Evolutionary conservation across 2,329 filamentous ascomycete species (phyloP), one percentile per base, ranked within the genome.

Genomic region (Trichoderma hamatum): DNA sequence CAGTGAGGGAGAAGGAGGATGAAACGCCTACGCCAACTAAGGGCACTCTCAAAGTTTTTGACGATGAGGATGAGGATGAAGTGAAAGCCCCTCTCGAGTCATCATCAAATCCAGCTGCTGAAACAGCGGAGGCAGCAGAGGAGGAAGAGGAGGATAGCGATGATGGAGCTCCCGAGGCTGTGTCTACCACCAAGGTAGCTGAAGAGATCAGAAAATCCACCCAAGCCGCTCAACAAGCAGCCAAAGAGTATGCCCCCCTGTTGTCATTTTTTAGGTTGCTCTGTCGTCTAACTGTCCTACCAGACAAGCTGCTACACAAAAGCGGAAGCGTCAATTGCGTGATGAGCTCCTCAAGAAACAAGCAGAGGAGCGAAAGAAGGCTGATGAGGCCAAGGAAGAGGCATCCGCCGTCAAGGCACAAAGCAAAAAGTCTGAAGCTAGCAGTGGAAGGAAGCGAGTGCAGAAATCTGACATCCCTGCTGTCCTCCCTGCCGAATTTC

Each of bases 121-220:
- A 63, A 2, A 70, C 75, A 66, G 52, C 72, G 11, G 74, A 76
- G 19, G 73, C 76, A 4, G 78, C 82, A 3, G 78, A 80, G 3
- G 79, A 80, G 1, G 79, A 81, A 3, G 80, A 80, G 1, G 81
- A 82, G 3, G 80, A 81, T 13, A 83, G 82, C 52, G 84, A 86
- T 54, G 85, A 88, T 64, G 86, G 84, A 59, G 86, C 86, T 0
- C 86, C 86, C 10, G 87, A 89, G 76, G 86, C 84, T 3, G 82
- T 89, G n/a, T 88, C 86, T 0, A 85, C 85, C 1, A 76, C 78
- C 14, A 80, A 81, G 59, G 84, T 82, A 3, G 85, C 84, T 1
- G 81, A 79, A 16, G 79, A 84, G 69, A 79, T 81, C 26, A 81
- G 82, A 70, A 81, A 84, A 72, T 81, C 82, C 3, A 80, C 81